Conservation (phyloP, 2,329 filamentous ascomycete species). For the Onygenales sp. region DNA sequence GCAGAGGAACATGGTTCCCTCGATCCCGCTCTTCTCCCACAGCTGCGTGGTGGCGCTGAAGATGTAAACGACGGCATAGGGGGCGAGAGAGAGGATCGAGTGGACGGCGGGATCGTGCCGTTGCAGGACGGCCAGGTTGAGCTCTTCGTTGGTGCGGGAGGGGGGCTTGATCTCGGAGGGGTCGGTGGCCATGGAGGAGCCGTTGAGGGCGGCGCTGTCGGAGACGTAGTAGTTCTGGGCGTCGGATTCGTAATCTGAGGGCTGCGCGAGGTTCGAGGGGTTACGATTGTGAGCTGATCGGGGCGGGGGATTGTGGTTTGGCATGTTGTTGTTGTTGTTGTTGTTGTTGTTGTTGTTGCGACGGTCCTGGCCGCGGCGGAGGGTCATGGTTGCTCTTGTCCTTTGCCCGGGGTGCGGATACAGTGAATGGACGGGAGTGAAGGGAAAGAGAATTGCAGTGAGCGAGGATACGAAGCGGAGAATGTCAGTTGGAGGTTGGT, state of each 20-base stretch:
- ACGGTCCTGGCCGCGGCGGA: conserved; percentile 21
- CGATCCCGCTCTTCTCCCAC: conserved; percentile 81
- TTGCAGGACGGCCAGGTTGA: conserved; percentile 76
- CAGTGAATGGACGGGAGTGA: not conserved
- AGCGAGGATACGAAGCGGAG: not conserved
- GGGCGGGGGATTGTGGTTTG: conserved; percentile 8
- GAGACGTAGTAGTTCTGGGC: conserved; percentile 39
- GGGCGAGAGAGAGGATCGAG: conserved; percentile 67
- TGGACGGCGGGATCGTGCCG: conserved; percentile 69
- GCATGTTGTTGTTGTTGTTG: conserved; percentile 12
- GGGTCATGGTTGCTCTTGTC: conserved; percentile 17
- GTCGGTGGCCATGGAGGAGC: not conserved
- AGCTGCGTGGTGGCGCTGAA: conserved; percentile 55
- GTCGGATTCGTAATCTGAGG: conserved; percentile 58
- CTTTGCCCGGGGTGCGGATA: not conserved
- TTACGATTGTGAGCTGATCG: conserved; percentile 4
- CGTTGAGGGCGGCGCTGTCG: conserved; percentile 14
- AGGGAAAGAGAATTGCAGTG: not conserved
- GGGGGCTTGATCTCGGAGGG: conserved; percentile 16
- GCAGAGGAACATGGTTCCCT: conserved; percentile 85
- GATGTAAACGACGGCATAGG: conserved; percentile 77
- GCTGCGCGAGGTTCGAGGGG: conserved; percentile 12
- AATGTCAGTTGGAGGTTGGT: too few species aligned
- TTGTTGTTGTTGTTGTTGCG: conserved; percentile 15
- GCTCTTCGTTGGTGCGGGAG: conserved; percentile 64